Conservation (phyloP, 768 basidiomycete genomes). For the Lentinula edodes region DNA sequence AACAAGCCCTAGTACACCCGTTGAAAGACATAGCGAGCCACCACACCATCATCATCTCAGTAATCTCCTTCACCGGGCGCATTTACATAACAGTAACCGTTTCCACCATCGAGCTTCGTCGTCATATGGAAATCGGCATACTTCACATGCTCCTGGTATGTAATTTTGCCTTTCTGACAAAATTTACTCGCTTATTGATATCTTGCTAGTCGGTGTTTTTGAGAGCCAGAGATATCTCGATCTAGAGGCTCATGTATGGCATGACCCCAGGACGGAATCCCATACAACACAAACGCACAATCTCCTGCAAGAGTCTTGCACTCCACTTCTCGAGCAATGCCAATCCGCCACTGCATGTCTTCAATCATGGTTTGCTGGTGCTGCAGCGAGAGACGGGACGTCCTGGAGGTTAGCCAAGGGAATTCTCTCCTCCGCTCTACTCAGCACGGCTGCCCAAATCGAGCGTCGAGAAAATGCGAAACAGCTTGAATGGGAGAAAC, state of each 20-base stretch:
- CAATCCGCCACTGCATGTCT: conserved; percentile 32
- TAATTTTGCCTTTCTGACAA: conserved; percentile 22
- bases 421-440: not conserved
- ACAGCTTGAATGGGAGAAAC: not conserved
- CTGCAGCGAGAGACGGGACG: conserved; percentile 28
- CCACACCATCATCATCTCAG: conserved; percentile 3
- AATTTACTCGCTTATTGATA: conserved; percentile 16
- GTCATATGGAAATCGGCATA: not conserved
- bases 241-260: conserved; percentile 50
- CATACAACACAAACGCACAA: conserved; percentile 36
- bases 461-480: not conserved
- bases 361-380: conserved; percentile 46
- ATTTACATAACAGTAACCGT: conserved; percentile 23
- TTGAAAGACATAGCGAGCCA: not conserved
- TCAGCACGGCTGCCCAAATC: not conserved
- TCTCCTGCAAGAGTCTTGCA: conserved; percentile 48
- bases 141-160: conserved; percentile 9
- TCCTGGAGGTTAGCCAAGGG: not conserved
- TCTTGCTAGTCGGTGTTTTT: conserved; percentile 58
- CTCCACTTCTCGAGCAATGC: conserved; percentile 43
- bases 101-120: conserved; percentile 23
- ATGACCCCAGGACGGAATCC: conserved; percentile 40
- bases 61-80: conserved; percentile 14
- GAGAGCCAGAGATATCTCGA: conserved; percentile 69
- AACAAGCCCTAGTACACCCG: conserved; percentile 19